A percentile compares a stretch with the other conserved stretches of the same genome.
These are phyloP conservation scores for Scedosporium boydii DNA, from an alignment of 2,329 filamentous ascomycete genomes.

Conservation along the genomic window DNA sequence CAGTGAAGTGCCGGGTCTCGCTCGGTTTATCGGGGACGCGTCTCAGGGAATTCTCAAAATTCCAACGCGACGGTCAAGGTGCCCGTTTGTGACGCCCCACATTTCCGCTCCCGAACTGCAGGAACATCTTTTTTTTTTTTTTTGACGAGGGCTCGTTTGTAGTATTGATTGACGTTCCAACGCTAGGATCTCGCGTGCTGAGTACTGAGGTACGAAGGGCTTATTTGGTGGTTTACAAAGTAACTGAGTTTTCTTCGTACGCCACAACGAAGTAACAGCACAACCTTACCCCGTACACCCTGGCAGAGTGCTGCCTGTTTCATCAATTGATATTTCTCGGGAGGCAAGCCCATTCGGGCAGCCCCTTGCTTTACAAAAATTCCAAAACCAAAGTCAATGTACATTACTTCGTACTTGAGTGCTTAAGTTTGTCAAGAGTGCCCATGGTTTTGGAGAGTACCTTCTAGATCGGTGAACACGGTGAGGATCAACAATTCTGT, in stretches of 20 bases:
- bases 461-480: neutral
- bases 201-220: too few relatives aligned
- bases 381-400: neutral
- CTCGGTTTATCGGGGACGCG: too few relatives aligned
- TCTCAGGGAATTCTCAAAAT: neutral
- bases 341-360: neutral
- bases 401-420: neutral
- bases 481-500: neutral
- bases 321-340: neutral
- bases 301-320: neutral
- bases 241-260: too few relatives aligned
- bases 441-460: neutral
- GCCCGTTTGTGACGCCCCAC: neutral
- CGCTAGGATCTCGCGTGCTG: too few relatives aligned
- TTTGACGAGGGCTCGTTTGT: too few relatives aligned
- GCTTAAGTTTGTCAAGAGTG: too few relatives aligned
- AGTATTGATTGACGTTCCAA: too few relatives aligned
- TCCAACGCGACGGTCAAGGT: neutral
- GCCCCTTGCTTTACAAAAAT: neutral
- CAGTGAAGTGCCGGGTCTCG: neutral
- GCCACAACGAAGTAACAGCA: too few relatives aligned
- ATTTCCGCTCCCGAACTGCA: neutral
- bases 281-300: neutral
- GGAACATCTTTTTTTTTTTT: neutral
- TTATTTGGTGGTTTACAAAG: too few relatives aligned